Percentiles rank a stretch among this genome's conserved stretches.
Conservation (phyloP, 352 stramenopile genomes). For the Globisporangium irregulare region DNA sequence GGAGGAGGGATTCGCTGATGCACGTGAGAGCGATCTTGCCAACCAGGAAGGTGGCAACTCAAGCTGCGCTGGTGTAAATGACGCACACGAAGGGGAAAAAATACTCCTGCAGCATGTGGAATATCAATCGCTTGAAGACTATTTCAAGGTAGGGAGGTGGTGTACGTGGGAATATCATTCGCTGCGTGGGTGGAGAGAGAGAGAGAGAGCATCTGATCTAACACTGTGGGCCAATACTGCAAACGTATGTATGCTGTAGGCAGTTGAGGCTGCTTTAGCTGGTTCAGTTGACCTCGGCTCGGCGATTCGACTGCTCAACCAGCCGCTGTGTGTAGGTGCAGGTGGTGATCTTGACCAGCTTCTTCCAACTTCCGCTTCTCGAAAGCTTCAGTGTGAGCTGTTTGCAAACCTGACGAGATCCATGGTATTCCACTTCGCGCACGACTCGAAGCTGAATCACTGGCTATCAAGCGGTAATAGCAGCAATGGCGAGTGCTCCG, state of each 20-base stretch:
- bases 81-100: background rate
- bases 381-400: background rate
- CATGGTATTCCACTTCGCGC: conserved; percentile 7
- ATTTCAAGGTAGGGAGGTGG: background rate
- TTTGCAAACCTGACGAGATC: conserved; percentile 3
- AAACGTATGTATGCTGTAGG: background rate
- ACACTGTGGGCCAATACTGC: too few species aligned
- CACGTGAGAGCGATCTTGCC: background rate
- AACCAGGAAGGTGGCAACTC: background rate
- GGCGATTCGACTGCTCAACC: background rate
- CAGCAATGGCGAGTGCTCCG: background rate
- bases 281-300: background rate
- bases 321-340: background rate
- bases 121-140: background rate
- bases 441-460: background rate
- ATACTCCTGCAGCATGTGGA: background rate
- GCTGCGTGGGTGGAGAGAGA: background rate
- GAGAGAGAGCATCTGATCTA: too few species aligned
- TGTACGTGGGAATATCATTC: background rate
- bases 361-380: background rate
- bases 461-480: background rate
- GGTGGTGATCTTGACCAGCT: background rate
- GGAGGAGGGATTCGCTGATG: conserved; percentile 8
- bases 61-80: background rate
- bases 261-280: background rate